Evolutionary conservation across 2,329 filamentous ascomycete species (phyloP), one percentile per base, ranked within the genome.

Genomic region (Stagonosporopsis chrysanthemi): DNA sequence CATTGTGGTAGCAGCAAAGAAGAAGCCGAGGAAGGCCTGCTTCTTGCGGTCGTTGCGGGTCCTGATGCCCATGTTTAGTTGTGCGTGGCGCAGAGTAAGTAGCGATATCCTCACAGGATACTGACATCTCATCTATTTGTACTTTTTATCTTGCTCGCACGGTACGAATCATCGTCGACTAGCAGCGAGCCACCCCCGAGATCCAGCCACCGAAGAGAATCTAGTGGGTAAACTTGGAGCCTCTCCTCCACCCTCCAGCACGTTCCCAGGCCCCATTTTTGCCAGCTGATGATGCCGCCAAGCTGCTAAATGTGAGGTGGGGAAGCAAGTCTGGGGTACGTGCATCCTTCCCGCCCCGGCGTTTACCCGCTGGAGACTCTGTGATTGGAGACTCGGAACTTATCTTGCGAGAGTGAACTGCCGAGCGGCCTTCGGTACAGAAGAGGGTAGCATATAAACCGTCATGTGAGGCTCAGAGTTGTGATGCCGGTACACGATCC

Each of bases 1-100:
- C 55, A 58, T 23, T n/a, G 45, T 40, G n/a, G 55, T 53, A n/a
- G 50, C 50, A 5, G 55, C 55, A 19, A 53, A 53, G 49, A 52
- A 42, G 2, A 58, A 50, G 40, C 49, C 50, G 41, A 53, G 11
- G 8, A 58, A 46, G 35, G 48, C 54, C 33, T 57, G 54, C 54
- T 52, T 57, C 39, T 52, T 57, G 39, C 48, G 38, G 22, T 57
- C 38, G 40, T 39, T 52, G 24, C 54, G 43, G 40, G 48, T 40
- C 39, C 39, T 24, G 19, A 49, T 35, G 38, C 49, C 48, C 54
- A 57, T 57, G 2, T 28, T 57, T 43, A 44, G 4, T 39, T 17
- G 23, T 35, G 23, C 48, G 14, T 17, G 11, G 43, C 36, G 38
- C 38, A 36, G 41, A 42, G 12, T 38, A 39, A n/a, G 6, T 12